Base-by-base conservation (phyloP, 1,284 basidiomycete genomes). In the Tilletia setariae region DNA sequence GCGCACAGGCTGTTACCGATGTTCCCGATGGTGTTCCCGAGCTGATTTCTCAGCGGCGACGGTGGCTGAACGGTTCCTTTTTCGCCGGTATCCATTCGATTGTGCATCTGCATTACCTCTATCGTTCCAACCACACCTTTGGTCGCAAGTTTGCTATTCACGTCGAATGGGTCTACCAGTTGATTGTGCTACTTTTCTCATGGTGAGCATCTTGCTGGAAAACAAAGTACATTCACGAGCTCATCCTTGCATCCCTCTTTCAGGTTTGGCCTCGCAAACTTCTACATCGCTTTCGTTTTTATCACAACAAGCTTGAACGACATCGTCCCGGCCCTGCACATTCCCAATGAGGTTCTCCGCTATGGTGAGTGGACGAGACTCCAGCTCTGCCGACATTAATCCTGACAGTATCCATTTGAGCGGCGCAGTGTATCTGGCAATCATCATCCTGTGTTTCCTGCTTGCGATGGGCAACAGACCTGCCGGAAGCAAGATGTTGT, bases 31-130 rank as follows among this genome's bases (percentile, higher is more conserved):
- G 69, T 47, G 74, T 76, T 6, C 76, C 79, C 19, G 79, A 81
- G 49, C 70, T 81, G 49, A 81, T 81, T 68, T 75, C 72, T 28
- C 79, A 80, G 67, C 74, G 79, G 23, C 72, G 79, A 40, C 73
- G 79, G 2, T 81, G 79, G 79, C 72, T 80, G 56, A 81, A 81
- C 64, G 79, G 79, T 13, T 77, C 77, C 62, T 81, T 81, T 70
- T 81, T 81, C 44, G 78, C 78, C 16, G 76, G 77, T 35, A 74
- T 82, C 62, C 81, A 82, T 61, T 80, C 80, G 46, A 79, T 81
- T 63, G 81, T 82, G 71, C 79, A 82, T 67, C 79, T 82, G 49
- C 69, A 70, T 62, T 80, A 81, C 75, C 77, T 82, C 64, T 82
- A 82, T 47, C 76, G 81, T 40, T 81, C 80, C 4, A 74, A 69